These are phyloP conservation scores for Mycena sanguinolenta DNA, from an alignment of 768 basidiomycete species.

Conservation along the genomic window DNA sequence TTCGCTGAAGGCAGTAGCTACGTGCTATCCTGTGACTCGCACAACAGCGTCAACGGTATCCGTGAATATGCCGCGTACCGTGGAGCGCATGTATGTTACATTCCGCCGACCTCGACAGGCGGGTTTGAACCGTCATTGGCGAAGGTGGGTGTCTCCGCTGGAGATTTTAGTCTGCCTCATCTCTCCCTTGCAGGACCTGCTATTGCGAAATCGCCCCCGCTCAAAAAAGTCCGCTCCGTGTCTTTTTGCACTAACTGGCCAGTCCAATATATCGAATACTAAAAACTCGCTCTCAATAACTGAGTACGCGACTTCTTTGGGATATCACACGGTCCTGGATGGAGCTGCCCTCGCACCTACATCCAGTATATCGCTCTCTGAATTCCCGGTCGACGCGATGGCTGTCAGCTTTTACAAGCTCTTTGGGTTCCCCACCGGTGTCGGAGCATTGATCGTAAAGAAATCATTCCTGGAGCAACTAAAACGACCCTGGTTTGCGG, in stretches of 20 bases:
- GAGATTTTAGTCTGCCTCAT: constrained; percentile 42
- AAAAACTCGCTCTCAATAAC: constrained; percentile 79
- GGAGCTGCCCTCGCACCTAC: constrained; percentile 86
- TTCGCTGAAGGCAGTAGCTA: constrained; percentile 69
- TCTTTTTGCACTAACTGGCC: constrained; percentile 82
- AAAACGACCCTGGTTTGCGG: constrained; percentile 86
- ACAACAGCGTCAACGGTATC: constrained; percentile 89
- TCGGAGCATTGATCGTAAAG: constrained; percentile 84
- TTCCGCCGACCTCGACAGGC: constrained; percentile 72
- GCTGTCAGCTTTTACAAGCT: constrained; percentile 91
- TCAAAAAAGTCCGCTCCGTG: constrained; percentile 62
- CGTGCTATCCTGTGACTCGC: constrained; percentile 82
- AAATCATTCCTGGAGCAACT: constrained; percentile 73
- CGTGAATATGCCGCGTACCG: constrained; percentile 74
- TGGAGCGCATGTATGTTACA: constrained; percentile 73
- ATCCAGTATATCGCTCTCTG: constrained; percentile 73
- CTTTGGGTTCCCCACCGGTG: constrained; percentile 90
- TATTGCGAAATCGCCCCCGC: constrained; percentile 64
- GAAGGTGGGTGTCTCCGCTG: constrained; percentile 59
- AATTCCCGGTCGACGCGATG: constrained; percentile 83
- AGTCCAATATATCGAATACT: constrained; percentile 86
- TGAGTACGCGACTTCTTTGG: constrained; percentile 72
- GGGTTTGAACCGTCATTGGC: constrained; percentile 71
- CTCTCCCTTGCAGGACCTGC: constrained; percentile 60
- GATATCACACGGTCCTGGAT: constrained; percentile 84